Base-by-base conservation (phyloP, 306 rosid species). In the Casuarina equisetifolia region DNA sequence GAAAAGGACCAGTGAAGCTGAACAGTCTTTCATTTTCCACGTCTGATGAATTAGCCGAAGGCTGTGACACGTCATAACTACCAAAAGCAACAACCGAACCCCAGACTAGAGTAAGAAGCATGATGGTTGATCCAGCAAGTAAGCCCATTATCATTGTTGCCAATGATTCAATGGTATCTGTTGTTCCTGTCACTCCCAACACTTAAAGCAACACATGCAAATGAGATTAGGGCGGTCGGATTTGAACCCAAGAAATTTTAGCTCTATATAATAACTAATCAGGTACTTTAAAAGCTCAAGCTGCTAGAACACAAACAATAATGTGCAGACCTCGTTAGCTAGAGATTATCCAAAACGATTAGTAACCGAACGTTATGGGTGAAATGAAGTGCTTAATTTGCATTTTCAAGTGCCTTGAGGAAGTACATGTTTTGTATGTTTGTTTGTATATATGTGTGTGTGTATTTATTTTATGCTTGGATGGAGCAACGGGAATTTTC, bases 31-130 rank as follows among this genome's bases (percentile, higher is more conserved):
- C 44, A 63, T 38, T 39, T 58, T 43, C 72, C 49, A 19, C 49
- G 2, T 76, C 67, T 7, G 71, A 63, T 39, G 86, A 69, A 54
- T 10, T 16, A 57, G 64, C 53, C 9, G 78, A 64, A 63, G 82
- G 39, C 20, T 49, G 54, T 0, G 85, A 81, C 38, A 81, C 74
- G 66, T 84, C 85, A 43, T 32, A 54, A 75, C 81, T 75, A 25
- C 85, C 88, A 19, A 85, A 78, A 70, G 78, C 76, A 75, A 81
- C 48, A 66, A 81, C 78, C 25, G 76, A 81, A 1, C 81, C 88
- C 83, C 88, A 81, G 4, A 78, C 42, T 35, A 85, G 44, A 25
- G 83, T 81, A n/a, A 85, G 88, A 55, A 61, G 35, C 78, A 81
- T 74, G 58, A 81, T 85, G 49, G 85, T 36, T 39, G 78, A 74